A percentile compares a stretch with the other conserved stretches of the same genome.
phyloP scores from a whole-genome alignment of 2,329 filamentous ascomycete species.

The Aureobasidium sp. region DNA sequence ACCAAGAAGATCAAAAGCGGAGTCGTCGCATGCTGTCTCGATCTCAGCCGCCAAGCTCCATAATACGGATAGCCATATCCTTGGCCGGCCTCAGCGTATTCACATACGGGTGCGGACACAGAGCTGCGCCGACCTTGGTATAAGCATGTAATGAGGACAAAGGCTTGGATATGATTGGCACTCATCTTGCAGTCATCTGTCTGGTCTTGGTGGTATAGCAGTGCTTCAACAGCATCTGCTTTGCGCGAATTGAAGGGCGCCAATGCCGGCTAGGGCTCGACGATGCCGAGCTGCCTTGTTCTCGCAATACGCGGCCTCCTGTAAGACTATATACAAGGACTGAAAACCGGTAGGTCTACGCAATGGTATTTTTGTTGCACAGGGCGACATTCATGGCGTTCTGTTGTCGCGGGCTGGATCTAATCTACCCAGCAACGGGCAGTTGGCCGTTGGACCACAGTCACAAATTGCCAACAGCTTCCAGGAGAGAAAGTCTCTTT shows the following conservation, averaged over 20 bases:
- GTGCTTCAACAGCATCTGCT: not conserved
- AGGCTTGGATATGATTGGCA: not conserved
- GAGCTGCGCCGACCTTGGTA: conserved; percentile 4
- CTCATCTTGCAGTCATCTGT: not conserved
- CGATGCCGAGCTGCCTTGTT: not conserved
- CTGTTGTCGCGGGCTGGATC: not conserved
- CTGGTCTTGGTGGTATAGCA: not conserved
- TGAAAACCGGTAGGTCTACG: not conserved
- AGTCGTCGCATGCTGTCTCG: not conserved
- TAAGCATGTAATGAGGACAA: not conserved
- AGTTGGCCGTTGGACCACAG: not conserved
- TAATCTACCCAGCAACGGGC: conserved; percentile 7
- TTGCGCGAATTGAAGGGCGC: not conserved
- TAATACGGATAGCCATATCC: not conserved
- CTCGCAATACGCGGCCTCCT: not conserved
- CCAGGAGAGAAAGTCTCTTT: not conserved
- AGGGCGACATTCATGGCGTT: not conserved
- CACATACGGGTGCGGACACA: not conserved
- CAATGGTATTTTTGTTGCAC: not conserved
- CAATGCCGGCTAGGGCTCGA: not conserved
- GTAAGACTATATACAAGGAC: not conserved
- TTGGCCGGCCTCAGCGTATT: not conserved
- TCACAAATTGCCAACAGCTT: conserved; percentile 5
- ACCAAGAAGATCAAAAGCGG: not conserved
- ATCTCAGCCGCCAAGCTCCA: not conserved